These are phyloP conservation scores for Colletotrichum noveboracense DNA, from an alignment of 2,329 filamentous ascomycete species.

Conservation along the genomic window DNA sequence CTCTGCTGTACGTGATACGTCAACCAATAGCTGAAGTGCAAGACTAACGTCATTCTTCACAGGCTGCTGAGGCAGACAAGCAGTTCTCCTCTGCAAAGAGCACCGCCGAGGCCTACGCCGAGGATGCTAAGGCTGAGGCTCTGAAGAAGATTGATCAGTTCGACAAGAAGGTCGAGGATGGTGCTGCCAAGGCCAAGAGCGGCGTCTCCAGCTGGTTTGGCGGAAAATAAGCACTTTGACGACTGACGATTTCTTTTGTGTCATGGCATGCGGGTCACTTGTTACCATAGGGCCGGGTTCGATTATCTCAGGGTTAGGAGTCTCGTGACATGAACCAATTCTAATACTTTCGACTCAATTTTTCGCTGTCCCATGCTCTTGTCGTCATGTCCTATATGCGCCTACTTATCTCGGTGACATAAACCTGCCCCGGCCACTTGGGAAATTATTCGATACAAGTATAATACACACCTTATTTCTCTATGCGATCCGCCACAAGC, in stretches of 20 bases:
- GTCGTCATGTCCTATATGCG: not conserved
- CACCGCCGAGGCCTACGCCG: slow-evolving; percentile 62
- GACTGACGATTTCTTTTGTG: not conserved
- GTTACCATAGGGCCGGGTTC: not conserved
- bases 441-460: not conserved
- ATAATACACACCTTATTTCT: slow-evolving; percentile 24
- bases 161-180: slow-evolving; percentile 81
- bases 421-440: not conserved
- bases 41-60: slow-evolving; percentile 26
- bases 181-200: slow-evolving; percentile 81
- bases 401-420: not conserved
- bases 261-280: not conserved
- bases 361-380: not conserved
- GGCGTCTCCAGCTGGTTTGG: slow-evolving; percentile 88
- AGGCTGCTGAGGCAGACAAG: slow-evolving; percentile 68
- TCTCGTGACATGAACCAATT: not conserved
- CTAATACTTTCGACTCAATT: not conserved
- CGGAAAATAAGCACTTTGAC: slow-evolving; percentile 46
- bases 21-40: not conserved
- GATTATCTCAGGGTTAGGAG: not conserved
- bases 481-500: slow-evolving; percentile 66
- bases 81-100: slow-evolving; percentile 67
- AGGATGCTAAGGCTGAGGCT: slow-evolving; percentile 68
- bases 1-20: slow-evolving; percentile 63
- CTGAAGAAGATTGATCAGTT: slow-evolving; percentile 80